Evolutionary conservation across 306 rosid genomes (phyloP), one percentile per base, ranked within the genome.

Genomic region (Fragaria ananassa): DNA sequence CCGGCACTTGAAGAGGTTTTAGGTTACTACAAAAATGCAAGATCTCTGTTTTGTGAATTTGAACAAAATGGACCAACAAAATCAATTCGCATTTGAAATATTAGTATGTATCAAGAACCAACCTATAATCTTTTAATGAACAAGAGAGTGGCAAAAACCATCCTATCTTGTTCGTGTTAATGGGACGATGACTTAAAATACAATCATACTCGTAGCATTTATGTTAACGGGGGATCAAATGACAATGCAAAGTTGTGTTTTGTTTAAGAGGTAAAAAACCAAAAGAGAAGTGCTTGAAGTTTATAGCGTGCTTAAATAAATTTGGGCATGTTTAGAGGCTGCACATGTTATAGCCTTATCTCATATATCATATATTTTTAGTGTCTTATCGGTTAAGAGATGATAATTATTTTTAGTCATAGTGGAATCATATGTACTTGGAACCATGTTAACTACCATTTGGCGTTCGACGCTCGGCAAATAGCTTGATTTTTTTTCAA

Each of bases 311-410:
- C 37, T 74, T 50, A 44, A 70, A 80, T 60, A 42, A 46, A 31
- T 49, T 3, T 25, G 10, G 19, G 53, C 76, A 44, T 67, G 66
- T 68, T 68, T 80, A 73, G 76, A 68, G 82, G 79, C 15, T 31
- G 77, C 84, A 83, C 84, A 83, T 83, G 80, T 35, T 72, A 35
- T 56, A 68, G 47, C 46, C 64, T 75, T 71, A 50, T 71, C 62
- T 54, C 65, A 15, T 44, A 42, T 72, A 13, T 54, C 65, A 15
- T 44, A 42, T 72, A 13, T 74, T 80, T 77, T 80, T 56, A 25
- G 42, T 67, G 19, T 80, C 79, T 66, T 51, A 73, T 73, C 78
- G 58, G 42, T 66, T 23, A 54, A 25, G 56, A 72, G 25, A 63
- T 57, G 42, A 47, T 46, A 46, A 18, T 63, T 54, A 51, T 51